Conservation (phyloP, 2,329 filamentous ascomycete species). For the Xylariaceae sp. region DNA sequence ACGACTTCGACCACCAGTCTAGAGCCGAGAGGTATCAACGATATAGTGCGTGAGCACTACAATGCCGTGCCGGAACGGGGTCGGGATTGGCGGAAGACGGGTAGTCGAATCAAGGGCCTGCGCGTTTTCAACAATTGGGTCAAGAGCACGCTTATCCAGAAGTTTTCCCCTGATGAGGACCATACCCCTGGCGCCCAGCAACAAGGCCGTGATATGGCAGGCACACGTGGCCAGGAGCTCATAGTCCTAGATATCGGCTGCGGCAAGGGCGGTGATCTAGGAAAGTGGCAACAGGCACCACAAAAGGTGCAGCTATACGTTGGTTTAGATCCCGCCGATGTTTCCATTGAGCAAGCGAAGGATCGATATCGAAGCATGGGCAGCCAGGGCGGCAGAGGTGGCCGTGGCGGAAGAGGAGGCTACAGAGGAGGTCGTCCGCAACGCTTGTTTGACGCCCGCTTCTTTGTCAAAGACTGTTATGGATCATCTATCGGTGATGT, state of each 20-base stretch:
- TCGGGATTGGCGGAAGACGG: constrained; percentile 88
- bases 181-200: constrained; percentile 57
- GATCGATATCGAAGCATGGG: constrained; percentile 75
- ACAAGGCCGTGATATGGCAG: constrained; percentile 38
- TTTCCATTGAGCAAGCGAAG: constrained; percentile 84
- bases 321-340: constrained; percentile 85
- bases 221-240: constrained; percentile 53
- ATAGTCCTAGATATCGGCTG: constrained; percentile 91
- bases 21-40: constrained; percentile 60
- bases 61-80: constrained; percentile 92
- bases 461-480: constrained; percentile 89
- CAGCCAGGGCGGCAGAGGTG: constrained; percentile 48
- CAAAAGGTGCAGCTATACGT: constrained; percentile 89
- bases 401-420: constrained; percentile 45
- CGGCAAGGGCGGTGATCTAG: constrained; percentile 91
- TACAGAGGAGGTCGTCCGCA: constrained; percentile 43
- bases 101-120: constrained; percentile 90
- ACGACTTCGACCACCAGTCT: constrained; percentile 37
- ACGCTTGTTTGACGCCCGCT: constrained; percentile 75
- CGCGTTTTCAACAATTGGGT: constrained; percentile 98
- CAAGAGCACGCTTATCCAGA: constrained; percentile 95
- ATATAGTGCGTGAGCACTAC: constrained; percentile 90
- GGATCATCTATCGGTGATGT: constrained; percentile 77
- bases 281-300: constrained; percentile 95
- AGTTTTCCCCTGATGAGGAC: constrained; percentile 80